These are phyloP conservation scores for Penstemon eatonii DNA, from an alignment of 257 asterid genomes.

Conservation along the genomic window DNA sequence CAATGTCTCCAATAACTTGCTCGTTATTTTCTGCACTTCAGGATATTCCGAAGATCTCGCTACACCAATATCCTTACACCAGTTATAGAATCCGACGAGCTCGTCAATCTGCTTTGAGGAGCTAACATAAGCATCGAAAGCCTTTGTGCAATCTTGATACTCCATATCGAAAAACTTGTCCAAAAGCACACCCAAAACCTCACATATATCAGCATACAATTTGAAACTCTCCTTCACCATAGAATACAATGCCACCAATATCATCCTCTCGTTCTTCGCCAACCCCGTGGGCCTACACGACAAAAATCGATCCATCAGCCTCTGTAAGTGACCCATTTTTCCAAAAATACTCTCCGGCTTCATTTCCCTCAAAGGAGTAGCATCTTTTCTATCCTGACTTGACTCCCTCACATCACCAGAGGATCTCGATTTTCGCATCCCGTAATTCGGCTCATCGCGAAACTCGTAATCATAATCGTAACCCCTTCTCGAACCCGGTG, in stretches of 20 bases:
- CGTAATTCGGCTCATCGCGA: conserved; percentile 21
- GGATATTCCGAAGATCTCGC: conserved; percentile 74
- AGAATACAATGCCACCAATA: conserved; percentile 64
- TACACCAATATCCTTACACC: conserved; percentile 80
- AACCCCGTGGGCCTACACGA: conserved; percentile 68
- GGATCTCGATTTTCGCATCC: conserved; percentile 68
- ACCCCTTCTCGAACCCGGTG: conserved; percentile 51
- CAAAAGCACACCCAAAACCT: conserved; percentile 66
- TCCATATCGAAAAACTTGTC: conserved; percentile 81
- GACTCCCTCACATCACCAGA: conserved; percentile 66
- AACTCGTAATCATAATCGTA: conserved; percentile 38
- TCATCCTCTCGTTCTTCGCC: conserved; percentile 76
- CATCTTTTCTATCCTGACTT: conserved; percentile 47
- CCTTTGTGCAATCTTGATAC: conserved; percentile 71
- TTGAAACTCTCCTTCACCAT: conserved; percentile 68
- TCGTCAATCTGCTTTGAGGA: conserved; percentile 78
- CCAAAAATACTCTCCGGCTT: conserved; percentile 62
- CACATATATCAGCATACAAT: conserved; percentile 74
- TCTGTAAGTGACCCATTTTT: conserved; percentile 78
- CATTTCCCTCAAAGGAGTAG: conserved; percentile 72
- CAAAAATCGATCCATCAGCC: conserved; percentile 67
- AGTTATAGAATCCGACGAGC: conserved; percentile 56
- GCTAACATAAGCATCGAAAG: conserved; percentile 61
- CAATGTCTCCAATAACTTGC: conserved; percentile 72
- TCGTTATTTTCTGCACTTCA: conserved; percentile 65